A percentile compares a stretch with the other conserved stretches of the same genome.
phyloP scores from a whole-genome alignment of 2,329 filamentous ascomycete genomes.

The Aspergillus sp. region DNA sequence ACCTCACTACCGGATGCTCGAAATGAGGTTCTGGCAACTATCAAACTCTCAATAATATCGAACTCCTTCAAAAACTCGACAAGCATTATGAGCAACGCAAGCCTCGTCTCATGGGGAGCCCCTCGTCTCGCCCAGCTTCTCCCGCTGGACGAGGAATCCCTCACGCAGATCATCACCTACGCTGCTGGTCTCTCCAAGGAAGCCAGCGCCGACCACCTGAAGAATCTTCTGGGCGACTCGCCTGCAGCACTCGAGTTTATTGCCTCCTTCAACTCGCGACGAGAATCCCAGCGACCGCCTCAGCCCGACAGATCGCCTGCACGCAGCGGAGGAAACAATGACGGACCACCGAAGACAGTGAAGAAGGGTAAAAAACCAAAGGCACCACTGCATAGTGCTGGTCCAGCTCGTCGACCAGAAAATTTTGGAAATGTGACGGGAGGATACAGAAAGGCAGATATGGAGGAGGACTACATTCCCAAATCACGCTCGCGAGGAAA shows the following conservation, averaged over 20 bases:
- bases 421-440: constrained; percentile 62
- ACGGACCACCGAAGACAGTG: constrained; percentile 4
- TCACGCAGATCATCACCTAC: constrained; percentile 81
- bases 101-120: constrained; percentile 52
- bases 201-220: constrained; percentile 78
- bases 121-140: constrained; percentile 74
- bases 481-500: constrained; percentile 41
- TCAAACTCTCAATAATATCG: constrained; percentile 1
- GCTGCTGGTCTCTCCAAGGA: constrained; percentile 69
- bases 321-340: constrained; percentile 3
- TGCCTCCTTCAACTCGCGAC: constrained; percentile 66
- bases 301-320: constrained; percentile 23
- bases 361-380: constrained; percentile 54
- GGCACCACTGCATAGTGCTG: constrained; percentile 55
- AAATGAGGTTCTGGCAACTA: background rate
- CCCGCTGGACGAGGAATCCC: constrained; percentile 76
- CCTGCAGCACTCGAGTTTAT: constrained; percentile 70
- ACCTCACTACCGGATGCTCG: too few relatives aligned
- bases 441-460: constrained; percentile 69
- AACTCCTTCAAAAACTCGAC: constrained; percentile 9
- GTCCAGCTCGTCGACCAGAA: constrained; percentile 58
- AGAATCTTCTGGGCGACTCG: constrained; percentile 82
- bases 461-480: constrained; percentile 69
- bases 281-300: constrained; percentile 31
- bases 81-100: constrained; percentile 22